Percentiles rank a stretch among this genome's conserved stretches.
These are phyloP conservation scores for Penicillium silybi DNA, from an alignment of 495 filamentous ascomycete species.

Conservation along the genomic window DNA sequence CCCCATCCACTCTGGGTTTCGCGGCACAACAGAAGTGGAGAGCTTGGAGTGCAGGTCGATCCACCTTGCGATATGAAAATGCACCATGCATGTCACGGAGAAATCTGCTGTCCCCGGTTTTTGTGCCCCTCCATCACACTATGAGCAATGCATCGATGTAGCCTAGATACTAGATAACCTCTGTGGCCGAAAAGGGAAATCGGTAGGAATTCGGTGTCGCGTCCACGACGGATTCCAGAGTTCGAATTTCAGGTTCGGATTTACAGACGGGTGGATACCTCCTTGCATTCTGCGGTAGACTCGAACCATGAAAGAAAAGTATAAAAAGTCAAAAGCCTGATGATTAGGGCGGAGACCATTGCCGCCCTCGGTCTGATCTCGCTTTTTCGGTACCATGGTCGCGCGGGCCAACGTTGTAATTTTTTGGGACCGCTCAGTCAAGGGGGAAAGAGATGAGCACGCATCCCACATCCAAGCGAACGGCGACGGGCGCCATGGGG, in stretches of 20 bases:
- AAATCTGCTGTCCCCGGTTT: conserved; percentile 1
- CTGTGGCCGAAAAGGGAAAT: not conserved
- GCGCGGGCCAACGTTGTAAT: not conserved
- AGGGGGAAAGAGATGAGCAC: not conserved
- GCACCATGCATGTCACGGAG: conserved; percentile 28
- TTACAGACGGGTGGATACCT: not conserved
- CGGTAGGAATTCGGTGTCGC: not conserved
- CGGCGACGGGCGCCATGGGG: not conserved
- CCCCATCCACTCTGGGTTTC: conserved; percentile 16
- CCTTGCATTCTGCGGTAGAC: not conserved
- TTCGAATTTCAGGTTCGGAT: not conserved
- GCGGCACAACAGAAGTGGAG: conserved; percentile 18
- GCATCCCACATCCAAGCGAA: not conserved
- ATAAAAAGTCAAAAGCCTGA: not conserved
- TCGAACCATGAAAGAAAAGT: not conserved
- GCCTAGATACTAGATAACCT: too few species aligned
- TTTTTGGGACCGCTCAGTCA: not conserved
- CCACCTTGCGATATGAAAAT: conserved; percentile 16
- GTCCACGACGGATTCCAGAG: not conserved
- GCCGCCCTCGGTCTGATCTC: not conserved
- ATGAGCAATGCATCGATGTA: not conserved
- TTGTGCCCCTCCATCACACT: not conserved
- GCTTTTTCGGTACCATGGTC: conserved; percentile 2
- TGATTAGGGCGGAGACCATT: not conserved
- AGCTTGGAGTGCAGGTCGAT: conserved; percentile 22